Conservation (phyloP, 1,284 basidiomycete genomes). For the Salmacisia buchloeana region DNA sequence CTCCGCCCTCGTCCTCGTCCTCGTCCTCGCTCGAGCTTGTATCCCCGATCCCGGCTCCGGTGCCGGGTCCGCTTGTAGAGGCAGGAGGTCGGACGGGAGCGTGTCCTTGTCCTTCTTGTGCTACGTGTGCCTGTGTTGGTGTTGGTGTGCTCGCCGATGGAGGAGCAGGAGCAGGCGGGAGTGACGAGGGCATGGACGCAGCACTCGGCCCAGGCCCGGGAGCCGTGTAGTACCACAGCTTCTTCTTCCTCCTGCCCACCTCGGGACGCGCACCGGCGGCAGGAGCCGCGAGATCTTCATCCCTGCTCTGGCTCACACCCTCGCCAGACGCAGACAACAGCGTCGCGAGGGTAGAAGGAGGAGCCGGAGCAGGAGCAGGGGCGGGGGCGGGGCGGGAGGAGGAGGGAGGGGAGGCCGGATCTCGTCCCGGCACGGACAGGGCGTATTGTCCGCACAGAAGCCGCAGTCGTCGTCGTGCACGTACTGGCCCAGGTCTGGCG, state of each 20-base stretch:
- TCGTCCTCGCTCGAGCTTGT: neutral
- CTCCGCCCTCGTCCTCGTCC: slow-evolving; percentile 5
- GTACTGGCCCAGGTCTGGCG: slow-evolving; percentile 8
- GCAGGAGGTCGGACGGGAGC: too few species aligned
- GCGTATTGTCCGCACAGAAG: slow-evolving; percentile 36
- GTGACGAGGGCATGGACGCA: too few species aligned
- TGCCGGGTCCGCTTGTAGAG: slow-evolving; percentile 15
- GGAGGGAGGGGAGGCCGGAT: neutral
- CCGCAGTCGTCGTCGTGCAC: slow-evolving; percentile 33
- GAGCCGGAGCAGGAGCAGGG: slow-evolving; percentile 15
- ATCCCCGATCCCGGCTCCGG: neutral
- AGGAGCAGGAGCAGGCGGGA: too few species aligned
- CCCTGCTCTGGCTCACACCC: slow-evolving; percentile 18
- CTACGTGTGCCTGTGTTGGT: too few species aligned
- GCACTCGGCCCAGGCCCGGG: too few species aligned
- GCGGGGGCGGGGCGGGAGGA: neutral
- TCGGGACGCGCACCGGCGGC: slow-evolving; percentile 7
- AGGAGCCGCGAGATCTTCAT: neutral
- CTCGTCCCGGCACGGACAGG: slow-evolving; percentile 35
- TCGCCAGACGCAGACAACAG: too few species aligned
- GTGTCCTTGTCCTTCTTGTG: too few species aligned
- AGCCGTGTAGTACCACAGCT: slow-evolving; percentile 33
- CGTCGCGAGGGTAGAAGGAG: too few species aligned
- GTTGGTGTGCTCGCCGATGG: too few species aligned
- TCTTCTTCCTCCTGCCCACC: slow-evolving; percentile 9